Evolutionary conservation across 2,329 filamentous ascomycete species (phyloP).

Genomic region (Dactylellina parvicollis): DNA sequence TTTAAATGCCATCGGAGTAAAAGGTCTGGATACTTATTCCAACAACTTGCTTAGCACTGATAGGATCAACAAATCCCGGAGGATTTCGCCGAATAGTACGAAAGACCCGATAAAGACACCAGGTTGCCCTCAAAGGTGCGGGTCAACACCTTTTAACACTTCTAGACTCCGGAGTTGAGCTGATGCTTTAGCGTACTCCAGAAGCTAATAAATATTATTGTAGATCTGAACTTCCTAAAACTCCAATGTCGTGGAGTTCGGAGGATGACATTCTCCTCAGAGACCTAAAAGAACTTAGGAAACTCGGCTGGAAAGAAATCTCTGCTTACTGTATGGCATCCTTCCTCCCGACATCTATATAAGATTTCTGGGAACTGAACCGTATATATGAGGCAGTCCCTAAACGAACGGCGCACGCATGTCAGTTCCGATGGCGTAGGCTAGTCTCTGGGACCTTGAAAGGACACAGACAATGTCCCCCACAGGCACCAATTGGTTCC

Average conservation of each 20-base stretch:
- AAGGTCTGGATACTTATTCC: neutral
- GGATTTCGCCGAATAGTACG: conserved; percentile 22
- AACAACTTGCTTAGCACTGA: conserved; percentile 19
- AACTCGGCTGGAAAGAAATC: conserved; percentile 59
- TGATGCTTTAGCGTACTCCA: neutral
- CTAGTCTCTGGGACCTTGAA: conserved; percentile 58
- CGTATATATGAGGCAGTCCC: conserved; percentile 52
- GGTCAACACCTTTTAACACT: neutral
- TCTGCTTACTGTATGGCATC: conserved; percentile 58
- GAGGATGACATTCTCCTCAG: conserved; percentile 58
- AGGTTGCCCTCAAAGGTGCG: conserved; percentile 46
- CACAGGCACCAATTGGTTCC: conserved; percentile 7
- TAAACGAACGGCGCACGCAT: conserved; percentile 58
- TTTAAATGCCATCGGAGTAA: neutral
- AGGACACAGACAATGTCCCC: conserved; percentile 55
- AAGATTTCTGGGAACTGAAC: neutral
- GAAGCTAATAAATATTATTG: conserved; percentile 43
- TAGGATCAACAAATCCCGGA: conserved; percentile 40
- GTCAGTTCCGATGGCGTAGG: conserved; percentile 59
- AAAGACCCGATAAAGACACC: conserved; percentile 31
- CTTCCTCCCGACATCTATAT: neutral
- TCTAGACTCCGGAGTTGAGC: neutral
- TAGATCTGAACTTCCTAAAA: conserved; percentile 58
- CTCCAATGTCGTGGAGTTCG: conserved; percentile 59
- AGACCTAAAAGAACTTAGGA: conserved; percentile 58